A percentile compares a stretch with the other conserved stretches of the same genome.
Conservation (phyloP, 2,329 filamentous ascomycete species). For the Fusarium robinianum region DNA sequence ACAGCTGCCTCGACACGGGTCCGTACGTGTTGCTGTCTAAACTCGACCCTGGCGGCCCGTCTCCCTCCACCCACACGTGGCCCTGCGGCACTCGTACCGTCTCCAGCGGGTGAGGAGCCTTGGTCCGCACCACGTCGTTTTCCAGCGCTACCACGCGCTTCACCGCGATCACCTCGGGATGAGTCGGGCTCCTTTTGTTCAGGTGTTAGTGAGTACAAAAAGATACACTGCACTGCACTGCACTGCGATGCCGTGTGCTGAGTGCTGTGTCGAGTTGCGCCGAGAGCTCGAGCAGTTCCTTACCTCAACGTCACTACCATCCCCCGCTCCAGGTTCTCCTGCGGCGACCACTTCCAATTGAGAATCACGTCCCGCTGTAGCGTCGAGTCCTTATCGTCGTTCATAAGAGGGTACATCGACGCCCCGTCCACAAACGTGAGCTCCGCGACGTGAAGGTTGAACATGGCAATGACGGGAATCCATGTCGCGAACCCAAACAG, state of each 20-base stretch:
- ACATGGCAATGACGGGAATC: slow-evolving; percentile 64
- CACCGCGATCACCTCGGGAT: slow-evolving; percentile 71
- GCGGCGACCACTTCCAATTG: slow-evolving; percentile 62
- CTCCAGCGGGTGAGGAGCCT: slow-evolving; percentile 60
- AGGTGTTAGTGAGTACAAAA: slow-evolving; percentile 3
- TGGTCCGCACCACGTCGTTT: slow-evolving; percentile 75
- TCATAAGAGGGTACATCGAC: slow-evolving; percentile 80
- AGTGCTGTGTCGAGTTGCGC: neutral
- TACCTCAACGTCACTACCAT: slow-evolving; percentile 76
- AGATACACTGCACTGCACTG: no score
- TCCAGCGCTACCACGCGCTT: slow-evolving; percentile 84
- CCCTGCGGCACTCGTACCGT: slow-evolving; percentile 73
- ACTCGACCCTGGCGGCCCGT: slow-evolving; percentile 71
- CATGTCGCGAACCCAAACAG: slow-evolving; percentile 61
- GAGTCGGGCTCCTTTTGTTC: slow-evolving; percentile 65
- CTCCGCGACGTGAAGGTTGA: slow-evolving; percentile 65
- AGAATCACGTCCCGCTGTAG: slow-evolving; percentile 59
- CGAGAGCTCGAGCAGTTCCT: slow-evolving; percentile 22
- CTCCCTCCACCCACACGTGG: slow-evolving; percentile 95
- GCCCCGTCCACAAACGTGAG: slow-evolving; percentile 60
- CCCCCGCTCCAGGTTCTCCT: slow-evolving; percentile 65
- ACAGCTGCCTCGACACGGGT: slow-evolving; percentile 74
- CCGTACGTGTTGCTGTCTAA: slow-evolving; percentile 91
- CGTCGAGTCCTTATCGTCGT: slow-evolving; percentile 65
- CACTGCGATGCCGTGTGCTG: no score